Base-by-base conservation (phyloP, 148 eudicot genomes). In the Rhododendron simsii region DNA sequence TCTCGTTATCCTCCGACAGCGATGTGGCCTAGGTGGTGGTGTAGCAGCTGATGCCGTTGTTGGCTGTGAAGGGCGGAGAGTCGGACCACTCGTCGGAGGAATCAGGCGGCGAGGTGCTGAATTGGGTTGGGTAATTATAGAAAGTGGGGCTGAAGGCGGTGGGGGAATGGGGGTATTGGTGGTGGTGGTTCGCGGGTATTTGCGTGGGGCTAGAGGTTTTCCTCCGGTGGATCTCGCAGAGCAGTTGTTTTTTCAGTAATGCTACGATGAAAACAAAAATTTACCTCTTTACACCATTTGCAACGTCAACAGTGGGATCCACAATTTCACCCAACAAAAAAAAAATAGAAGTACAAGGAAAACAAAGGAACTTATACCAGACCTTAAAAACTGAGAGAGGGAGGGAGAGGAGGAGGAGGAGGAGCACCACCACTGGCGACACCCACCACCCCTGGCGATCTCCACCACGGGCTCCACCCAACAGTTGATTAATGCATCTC, bases 1-100 rank as follows among this genome's bases (percentile, higher is more conserved):
- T 87, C 30, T 95, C 93, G 83, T 96, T 96, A 53, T 96, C 99
- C 85, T 94, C 97, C 7, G 98, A 91, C 0, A 96, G 86, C 1
- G 95, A 92, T 2, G 94, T 45, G n/a, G 92, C 85, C 33, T 74
- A 61, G 87, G 86, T 86, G 76, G 2, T 35, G 13, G 2, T 33
- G 33, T 39, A 39, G 41, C 41, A 39, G 82, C 48, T 13, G 7
- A 4, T 1, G 74, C 14, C 7, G n/a, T 69, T 57, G 67, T 80
- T 8, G 37, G 88, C 65, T 28, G 88, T 16, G 30, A 77, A 47
- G 28, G 79, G 85, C 51, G 91, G 89, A 0, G 92, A 90, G 76
- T 91, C 90, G 9, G 84, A 89, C 89, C 93, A 92, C 35, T 91
- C 94, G 71, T 93, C 93, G 2, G 96, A 94, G 86, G 7, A 30